These are phyloP conservation scores for Plasmopara viticola DNA, from an alignment of 352 stramenopile genomes.

Conservation along the genomic window DNA sequence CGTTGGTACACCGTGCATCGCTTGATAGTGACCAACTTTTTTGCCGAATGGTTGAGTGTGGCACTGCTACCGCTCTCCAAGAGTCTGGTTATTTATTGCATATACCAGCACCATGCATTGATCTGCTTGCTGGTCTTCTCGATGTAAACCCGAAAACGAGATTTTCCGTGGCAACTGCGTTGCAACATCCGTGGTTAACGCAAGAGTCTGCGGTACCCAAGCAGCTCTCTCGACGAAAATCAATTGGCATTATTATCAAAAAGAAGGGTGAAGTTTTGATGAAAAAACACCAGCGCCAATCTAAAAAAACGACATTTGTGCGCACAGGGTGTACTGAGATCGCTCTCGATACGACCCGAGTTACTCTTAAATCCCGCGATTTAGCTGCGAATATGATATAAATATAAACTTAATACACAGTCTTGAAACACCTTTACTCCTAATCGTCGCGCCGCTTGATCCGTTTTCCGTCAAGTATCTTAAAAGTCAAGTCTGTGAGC, in stretches of 20 bases:
- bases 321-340: conserved; percentile 44
- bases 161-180: conserved; percentile 40
- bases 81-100: conserved; percentile 19
- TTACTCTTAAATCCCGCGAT: conserved; percentile 34
- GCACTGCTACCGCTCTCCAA: conserved; percentile 24
- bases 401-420: no score
- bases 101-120: conserved; percentile 25
- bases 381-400: no score
- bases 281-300: conserved; percentile 19
- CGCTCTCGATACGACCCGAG: conserved; percentile 49
- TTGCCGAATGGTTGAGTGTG: conserved; percentile 26
- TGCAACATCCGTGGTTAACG: conserved; percentile 50
- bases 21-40: conserved; percentile 48
- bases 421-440: background rate
- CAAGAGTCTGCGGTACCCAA: conserved; percentile 9
- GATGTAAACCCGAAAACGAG: conserved; percentile 38
- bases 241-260: conserved; percentile 20
- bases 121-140: conserved; percentile 46
- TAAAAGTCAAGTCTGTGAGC: background rate
- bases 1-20: conserved; percentile 39
- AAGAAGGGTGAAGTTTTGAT: conserved; percentile 27
- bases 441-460: conserved; percentile 18
- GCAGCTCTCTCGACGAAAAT: conserved; percentile 18
- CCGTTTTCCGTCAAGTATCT: background rate
- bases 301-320: conserved; percentile 18